Evolutionary conservation across 2,329 filamentous ascomycete genomes (phyloP).

Genomic region (Grosmannia serpens): DNA sequence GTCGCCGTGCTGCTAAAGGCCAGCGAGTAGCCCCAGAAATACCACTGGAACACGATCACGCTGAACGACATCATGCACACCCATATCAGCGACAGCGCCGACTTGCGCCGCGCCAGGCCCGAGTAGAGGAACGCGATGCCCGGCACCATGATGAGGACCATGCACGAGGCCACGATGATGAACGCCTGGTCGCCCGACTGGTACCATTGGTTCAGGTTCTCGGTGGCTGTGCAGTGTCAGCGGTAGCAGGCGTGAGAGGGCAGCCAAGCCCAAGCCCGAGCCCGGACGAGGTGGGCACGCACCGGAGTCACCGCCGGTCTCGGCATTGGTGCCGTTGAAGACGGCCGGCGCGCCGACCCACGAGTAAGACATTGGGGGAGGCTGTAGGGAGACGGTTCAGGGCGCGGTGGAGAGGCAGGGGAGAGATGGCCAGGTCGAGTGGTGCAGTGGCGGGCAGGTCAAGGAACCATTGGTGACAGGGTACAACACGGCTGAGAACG

Average conservation of each 20-base stretch:
- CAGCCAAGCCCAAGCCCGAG: too few relatives aligned
- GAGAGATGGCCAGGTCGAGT: background rate
- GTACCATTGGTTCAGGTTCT: conserved; percentile 96
- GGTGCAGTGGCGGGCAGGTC: background rate
- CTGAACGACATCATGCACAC: conserved; percentile 90
- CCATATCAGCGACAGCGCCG: conserved; percentile 93
- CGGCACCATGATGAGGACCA: conserved; percentile 94
- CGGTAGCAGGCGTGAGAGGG: background rate
- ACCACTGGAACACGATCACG: conserved; percentile 95
- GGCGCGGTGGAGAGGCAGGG: background rate
- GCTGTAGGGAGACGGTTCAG: background rate
- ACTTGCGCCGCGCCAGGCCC: conserved; percentile 93
- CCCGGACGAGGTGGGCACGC: too few relatives aligned
- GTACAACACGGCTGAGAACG: background rate
- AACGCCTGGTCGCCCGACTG: conserved; percentile 84
- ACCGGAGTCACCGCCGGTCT: conserved; percentile 69
- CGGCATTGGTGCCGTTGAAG: conserved; percentile 53
- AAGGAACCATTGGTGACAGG: background rate
- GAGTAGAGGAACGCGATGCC: conserved; percentile 97
- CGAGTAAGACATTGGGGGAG: conserved; percentile 44
- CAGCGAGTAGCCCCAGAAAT: conserved; percentile 97
- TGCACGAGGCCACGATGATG: conserved; percentile 79
- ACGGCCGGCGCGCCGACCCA: conserved; percentile 44
- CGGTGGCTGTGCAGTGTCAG: conserved; percentile 42
- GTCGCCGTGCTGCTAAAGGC: conserved; percentile 74